Base-by-base conservation (phyloP, 345 rosid species). In the Ricinus communis region DNA sequence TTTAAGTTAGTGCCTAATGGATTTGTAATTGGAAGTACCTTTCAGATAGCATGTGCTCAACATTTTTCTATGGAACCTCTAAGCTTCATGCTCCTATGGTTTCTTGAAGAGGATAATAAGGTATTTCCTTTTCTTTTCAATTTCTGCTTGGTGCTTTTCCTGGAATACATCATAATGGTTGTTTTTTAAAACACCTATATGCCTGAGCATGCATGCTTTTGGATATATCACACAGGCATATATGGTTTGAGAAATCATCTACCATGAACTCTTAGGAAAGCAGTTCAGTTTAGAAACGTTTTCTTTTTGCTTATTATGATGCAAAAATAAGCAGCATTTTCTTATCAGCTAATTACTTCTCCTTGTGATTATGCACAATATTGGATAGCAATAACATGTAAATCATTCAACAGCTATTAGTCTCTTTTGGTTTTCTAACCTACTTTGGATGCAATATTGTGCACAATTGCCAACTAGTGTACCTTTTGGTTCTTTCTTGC, bases 21-120 rank as follows among this genome's bases (percentile, higher is more conserved):
- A 46, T 2, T 70, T 67, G 31, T 62, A 43, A 43, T 79, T 82
- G 63, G 28, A 25, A 47, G 25, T 1, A 28, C 41, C 68, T 83
- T 77, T 66, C 91, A 95, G 99, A 85, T 90, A 72, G 97, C 97
- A 46, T 95, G 97, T 77, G 85, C 76, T 73, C 93, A 89, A 59
- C 97, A 95, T 77, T 92, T 95, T 77, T 84, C 85, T 63, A 45
- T 72, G 75, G 97, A 88, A 81, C 88, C 97, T 53, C 66, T 87
- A 54, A 90, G 93, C 82, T 78, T 82, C 82, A 38, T 95, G 71
- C 85, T 87, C 40, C 80, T 67, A 33, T 83, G 79, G 65, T 81
- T 83, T 79, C 80, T 78, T 62, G 91, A 86, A 77, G 81, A 75
- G 47, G 79, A 73, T 50, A 69, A 65, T 65, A 82, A 81, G 93